Conservation (phyloP, 2,329 filamentous ascomycete species). For the Sporothrix inflata region DNA sequence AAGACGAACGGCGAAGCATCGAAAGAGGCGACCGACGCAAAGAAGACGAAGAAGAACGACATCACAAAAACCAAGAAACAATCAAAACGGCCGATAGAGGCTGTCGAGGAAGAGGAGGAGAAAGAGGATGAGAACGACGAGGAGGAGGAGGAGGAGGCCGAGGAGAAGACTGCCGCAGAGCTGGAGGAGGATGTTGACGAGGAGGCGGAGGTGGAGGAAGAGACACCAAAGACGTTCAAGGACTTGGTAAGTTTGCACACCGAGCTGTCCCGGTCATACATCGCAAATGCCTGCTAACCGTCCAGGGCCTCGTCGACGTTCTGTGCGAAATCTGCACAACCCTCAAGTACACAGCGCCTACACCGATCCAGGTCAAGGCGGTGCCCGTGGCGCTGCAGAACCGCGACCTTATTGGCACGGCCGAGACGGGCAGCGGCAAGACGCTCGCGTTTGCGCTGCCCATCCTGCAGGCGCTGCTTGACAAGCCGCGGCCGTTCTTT, state of each 20-base stretch:
- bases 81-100: conserved; percentile 15
- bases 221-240: conserved; percentile 61
- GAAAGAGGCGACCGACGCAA: background rate
- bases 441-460: conserved; percentile 93
- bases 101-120: background rate
- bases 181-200: background rate
- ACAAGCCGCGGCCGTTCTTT: conserved; percentile 82
- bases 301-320: conserved; percentile 76
- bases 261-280: no score
- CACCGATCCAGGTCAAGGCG: conserved; percentile 83
- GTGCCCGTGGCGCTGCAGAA: conserved; percentile 80
- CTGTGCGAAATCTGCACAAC: conserved; percentile 85
- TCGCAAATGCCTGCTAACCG: background rate
- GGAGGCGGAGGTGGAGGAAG: background rate
- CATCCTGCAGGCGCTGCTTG: conserved; percentile 86
- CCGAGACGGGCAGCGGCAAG: conserved; percentile 95
- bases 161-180: background rate
- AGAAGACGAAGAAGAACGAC: background rate
- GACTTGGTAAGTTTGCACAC: conserved; percentile 50
- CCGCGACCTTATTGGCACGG: conserved; percentile 88
- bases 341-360: conserved; percentile 82
- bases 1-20: background rate
- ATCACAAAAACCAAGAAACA: background rate
- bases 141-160: background rate
- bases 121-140: background rate